Conservation (phyloP, 2,329 filamentous ascomycete species). For the Chaetomium olivaceum region DNA sequence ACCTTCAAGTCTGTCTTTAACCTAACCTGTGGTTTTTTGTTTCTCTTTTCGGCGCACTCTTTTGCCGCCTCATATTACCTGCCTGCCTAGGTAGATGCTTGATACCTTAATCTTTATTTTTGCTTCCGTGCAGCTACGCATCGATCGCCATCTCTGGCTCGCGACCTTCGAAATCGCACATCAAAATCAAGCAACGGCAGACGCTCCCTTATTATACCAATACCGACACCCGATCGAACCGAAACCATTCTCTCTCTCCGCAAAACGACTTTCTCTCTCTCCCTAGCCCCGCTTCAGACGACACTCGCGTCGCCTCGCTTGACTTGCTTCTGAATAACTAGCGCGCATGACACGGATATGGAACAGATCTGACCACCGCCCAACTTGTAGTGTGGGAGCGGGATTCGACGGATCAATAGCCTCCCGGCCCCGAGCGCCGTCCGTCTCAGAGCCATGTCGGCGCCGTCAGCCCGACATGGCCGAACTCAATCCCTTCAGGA, state of each 20-base stretch:
- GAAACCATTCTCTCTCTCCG: not conserved
- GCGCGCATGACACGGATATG: constrained; percentile 38
- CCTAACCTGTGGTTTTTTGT: constrained; percentile 14
- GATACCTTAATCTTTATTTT: constrained; percentile 20
- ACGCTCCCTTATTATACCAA: constrained; percentile 11
- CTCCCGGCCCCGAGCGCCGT: constrained; percentile 32
- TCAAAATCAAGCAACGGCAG: not conserved
- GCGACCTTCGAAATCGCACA: not conserved
- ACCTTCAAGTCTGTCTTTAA: constrained; percentile 31
- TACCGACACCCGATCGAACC: constrained; percentile 7
- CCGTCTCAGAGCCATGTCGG: constrained; percentile 36
- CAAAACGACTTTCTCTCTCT: not conserved
- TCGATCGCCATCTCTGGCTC: constrained; percentile 5
- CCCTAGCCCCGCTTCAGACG: not conserved
- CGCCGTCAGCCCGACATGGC: constrained; percentile 35
- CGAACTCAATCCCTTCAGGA: constrained; percentile 43
- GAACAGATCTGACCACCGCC: constrained; percentile 37
- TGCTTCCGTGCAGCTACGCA: constrained; percentile 17
- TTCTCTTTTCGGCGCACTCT: constrained; percentile 29
- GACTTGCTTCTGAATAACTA: constrained; percentile 10
- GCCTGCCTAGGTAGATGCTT: constrained; percentile 13
- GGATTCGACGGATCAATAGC: constrained; percentile 27
- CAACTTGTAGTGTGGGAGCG: constrained; percentile 28
- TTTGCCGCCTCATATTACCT: constrained; percentile 19
- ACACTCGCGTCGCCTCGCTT: constrained; percentile 7